Base-by-base conservation (phyloP, 441 rosid species). In the Euphorbia neoarborescens region DNA sequence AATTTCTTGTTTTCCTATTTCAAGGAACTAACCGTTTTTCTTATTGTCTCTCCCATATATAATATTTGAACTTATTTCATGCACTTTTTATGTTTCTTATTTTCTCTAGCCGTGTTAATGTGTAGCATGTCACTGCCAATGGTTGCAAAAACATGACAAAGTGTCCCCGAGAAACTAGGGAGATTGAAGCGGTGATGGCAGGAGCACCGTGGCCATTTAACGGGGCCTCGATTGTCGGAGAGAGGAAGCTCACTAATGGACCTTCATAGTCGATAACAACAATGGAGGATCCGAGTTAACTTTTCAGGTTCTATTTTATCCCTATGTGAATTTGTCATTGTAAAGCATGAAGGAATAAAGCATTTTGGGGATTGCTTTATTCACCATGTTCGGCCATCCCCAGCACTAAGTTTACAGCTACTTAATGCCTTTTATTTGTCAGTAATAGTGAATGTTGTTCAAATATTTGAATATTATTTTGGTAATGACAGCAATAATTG, bases 161-260 rank as follows among this genome's bases (percentile, higher is more conserved):
- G 57, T 85, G 83, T 54, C 97, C 97, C 10, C 79, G 96, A 9
- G 84, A 78, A 60, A 78, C 80, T n/a, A 68, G 77, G 71, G 96
- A 94, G 83, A 88, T 94, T 74, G 97, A 94, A 86, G 92, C 96
- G 5, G 92, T 88, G 22, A 94, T 94, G 97, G 93, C 92, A 34
- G 97, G 95, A 70, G 90, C 78, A 14, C 82, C 89, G 37, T 90
- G 97, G 98, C 93, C 88, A 0, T 77, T 46, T 53, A 69, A 60
- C 58, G 67, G 70, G 66, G 61, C 38, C 48, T 51, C 27, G 7
- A 32, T 12, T 27, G 61, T 35, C 24, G 54, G 60, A 59, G 66
- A 44, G 40, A 70, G 12, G 28, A 30, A 32, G 59, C 17, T 25
- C 56, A 34, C 34, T 5, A 48, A 30, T 30, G 57, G 50, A 62